Evolutionary conservation across 192 early-diverging fungal species (phyloP).

Genomic region (Linderina pennispora): DNA sequence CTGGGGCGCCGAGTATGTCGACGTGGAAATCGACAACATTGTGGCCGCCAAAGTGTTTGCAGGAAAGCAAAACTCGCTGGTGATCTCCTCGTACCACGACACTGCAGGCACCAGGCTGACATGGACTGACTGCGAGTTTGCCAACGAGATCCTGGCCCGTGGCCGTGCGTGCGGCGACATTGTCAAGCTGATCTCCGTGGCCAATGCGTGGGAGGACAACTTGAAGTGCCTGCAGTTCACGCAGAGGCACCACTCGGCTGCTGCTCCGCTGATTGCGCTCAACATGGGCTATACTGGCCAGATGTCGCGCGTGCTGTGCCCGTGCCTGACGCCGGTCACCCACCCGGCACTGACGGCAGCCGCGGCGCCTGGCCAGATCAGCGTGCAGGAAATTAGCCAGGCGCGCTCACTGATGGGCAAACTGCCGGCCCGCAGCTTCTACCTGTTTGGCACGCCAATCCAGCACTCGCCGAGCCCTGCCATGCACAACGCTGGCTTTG

Average conservation of each 20-base stretch:
- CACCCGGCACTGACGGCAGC: constrained; percentile 68
- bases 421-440: constrained; percentile 61
- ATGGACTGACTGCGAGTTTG: constrained; percentile 37
- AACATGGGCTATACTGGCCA: constrained; percentile 94
- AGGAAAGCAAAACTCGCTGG: constrained; percentile 48
- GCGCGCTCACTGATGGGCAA: constrained; percentile 66
- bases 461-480: constrained; percentile 82
- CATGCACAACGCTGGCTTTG: constrained; percentile 91
- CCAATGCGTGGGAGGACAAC: constrained; percentile 74
- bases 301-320: constrained; percentile 83
- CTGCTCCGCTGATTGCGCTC: constrained; percentile 75
- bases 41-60: constrained; percentile 8
- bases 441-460: constrained; percentile 89
- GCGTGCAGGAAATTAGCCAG: constrained; percentile 69
- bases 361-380: constrained; percentile 94
- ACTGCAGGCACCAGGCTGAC: constrained; percentile 44
- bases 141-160: constrained; percentile 28
- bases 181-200: constrained; percentile 87
- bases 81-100: constrained; percentile 93
- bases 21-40: constrained; percentile 67
- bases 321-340: constrained; percentile 91
- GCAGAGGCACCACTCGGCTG: constrained; percentile 29
- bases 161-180: constrained; percentile 70
- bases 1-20: constrained; percentile 94
- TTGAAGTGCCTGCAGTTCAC: constrained; percentile 71